Base-by-base conservation (phyloP, 805 yeast species). In the Isabelozyma heimii region DNA sequence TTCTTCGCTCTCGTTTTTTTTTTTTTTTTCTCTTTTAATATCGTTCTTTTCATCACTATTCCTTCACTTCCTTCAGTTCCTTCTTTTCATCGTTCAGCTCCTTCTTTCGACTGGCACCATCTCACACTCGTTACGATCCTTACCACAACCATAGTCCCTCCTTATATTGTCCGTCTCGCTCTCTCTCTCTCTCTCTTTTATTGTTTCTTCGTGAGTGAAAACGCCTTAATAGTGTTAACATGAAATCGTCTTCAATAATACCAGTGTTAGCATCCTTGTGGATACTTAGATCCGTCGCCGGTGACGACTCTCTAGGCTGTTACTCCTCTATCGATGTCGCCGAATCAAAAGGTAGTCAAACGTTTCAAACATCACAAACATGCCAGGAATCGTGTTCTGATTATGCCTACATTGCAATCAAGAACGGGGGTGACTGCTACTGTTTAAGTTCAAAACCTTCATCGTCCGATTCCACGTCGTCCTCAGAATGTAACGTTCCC, bases 371-470 rank as follows among this genome's bases (percentile, higher is more conserved):
- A 4, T 54, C 66, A 8, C 55, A 61, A 5, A 51, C 48, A 33
- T 75, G 80, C 56, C 54, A 62, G 5, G 44, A 40, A 1, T 40
- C 49, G 14, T 75, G 80, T 53, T 42, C 63, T 5, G 54, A 52
- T 40, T 70, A 67, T 46, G 64, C 73, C 4, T 75, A 69, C 51
- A 62, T 70, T 43, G 80, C 77, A 40, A 33, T 74, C 37, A 58
- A 53, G 27, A 53, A 63, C 44, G 79, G 78, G 10, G 55, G 56
- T 40, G 56, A 58, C n/a, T 75, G 80, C 52, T 65, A 57, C 53
- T 75, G 80, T 52, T 68, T 75, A 47, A 52, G 54, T 27, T 41
- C 59, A 6, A 49, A 59, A 35, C 80, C 80, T 12, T 51, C 66
- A 5, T 50, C 52, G n/a, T 44, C 56, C 27, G 28, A 51, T 2